A percentile compares a stretch with the other conserved stretches of the same genome.
Evolutionary conservation across 148 eudicot genomes (phyloP).

Genomic region (Mesembryanthemum crystallinum): DNA sequence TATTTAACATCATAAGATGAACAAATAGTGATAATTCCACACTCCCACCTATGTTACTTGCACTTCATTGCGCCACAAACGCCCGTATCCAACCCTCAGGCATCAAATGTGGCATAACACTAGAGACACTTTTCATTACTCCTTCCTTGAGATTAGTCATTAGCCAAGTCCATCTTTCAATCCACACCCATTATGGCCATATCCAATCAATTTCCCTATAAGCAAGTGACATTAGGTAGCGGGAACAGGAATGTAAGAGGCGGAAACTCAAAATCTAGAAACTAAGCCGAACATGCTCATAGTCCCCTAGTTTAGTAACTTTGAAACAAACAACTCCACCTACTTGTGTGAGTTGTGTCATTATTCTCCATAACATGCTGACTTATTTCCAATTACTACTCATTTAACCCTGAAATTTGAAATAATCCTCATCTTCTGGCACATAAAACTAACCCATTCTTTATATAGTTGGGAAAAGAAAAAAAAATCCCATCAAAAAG

Average conservation of each 20-base stretch:
- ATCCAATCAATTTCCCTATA: not conserved
- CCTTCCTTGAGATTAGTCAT: too few species aligned
- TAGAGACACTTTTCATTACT: not conserved
- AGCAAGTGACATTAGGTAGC: not conserved
- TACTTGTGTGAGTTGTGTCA: too few species aligned
- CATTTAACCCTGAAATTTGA: not conserved
- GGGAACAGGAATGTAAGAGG: too few species aligned
- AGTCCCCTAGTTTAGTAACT: not conserved
- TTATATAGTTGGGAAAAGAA: not conserved
- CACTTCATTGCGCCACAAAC: not conserved
- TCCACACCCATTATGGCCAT: not conserved
- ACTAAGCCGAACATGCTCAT: too few species aligned
- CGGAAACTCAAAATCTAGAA: too few species aligned
- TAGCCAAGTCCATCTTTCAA: not conserved
- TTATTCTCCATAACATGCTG: not conserved
- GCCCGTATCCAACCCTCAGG: not conserved
- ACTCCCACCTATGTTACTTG: not conserved
- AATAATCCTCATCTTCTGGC: not conserved
- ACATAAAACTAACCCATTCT: too few species aligned
- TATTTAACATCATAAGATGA: not conserved
- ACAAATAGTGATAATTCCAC: not conserved
- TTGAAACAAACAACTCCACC: not conserved
- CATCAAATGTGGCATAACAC: not conserved
- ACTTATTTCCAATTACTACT: not conserved
- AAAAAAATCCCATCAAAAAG: not conserved